Base-by-base conservation (phyloP, 768 basidiomycete species). In the Hygrophoropsis aurantiaca region DNA sequence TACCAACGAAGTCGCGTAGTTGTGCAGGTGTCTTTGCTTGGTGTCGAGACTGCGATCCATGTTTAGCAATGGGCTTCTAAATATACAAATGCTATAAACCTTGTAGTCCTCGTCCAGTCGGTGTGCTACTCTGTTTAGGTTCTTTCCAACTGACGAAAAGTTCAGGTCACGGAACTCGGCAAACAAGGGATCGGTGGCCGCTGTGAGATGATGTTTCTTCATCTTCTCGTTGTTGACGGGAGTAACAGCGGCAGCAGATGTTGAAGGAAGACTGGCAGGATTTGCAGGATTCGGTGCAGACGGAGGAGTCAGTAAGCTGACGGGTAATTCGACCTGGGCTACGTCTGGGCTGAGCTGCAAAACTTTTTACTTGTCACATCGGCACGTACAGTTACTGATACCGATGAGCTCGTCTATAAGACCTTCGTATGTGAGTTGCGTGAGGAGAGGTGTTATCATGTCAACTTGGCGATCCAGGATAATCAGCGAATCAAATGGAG, bases 401-500 rank as follows among this genome's bases (percentile, higher is more conserved):
- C 91, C 89, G 39, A 97, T 74, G 27, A 92, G 70, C 64, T 99
- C 97, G 60, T 98, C 97, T 26, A 97, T 76, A 40, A 99, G 83
- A 16, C 97, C 97, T 62, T 98, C 88, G 56, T 98, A 98, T 0
- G 97, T 99, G 47, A 98, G 73, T 59, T 98, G 94, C 2, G 97
- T 98, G 38, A 95, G 79, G 42, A 98, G 73, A 1, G 97, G 93
- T 0, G 97, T 97, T 49, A 98, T 84, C 88, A 97, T 89, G 59
- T 99, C 97, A 9, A 89, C 83, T 26, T 84, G 82, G 40, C 97
- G 83, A 64, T 99, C 97, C 47, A 99, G 57, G 30, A 98, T 75
- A 54, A 99, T 85, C 49, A 98, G 69, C 11, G 83, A 85, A 62
- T 99, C 97, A 44, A 98, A 77, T 42, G 74, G 80, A 13, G 80